Evolutionary conservation across 1,284 basidiomycete genomes (phyloP), one percentile per base, ranked within the genome.

Genomic region (Wolfiporia cocos): DNA sequence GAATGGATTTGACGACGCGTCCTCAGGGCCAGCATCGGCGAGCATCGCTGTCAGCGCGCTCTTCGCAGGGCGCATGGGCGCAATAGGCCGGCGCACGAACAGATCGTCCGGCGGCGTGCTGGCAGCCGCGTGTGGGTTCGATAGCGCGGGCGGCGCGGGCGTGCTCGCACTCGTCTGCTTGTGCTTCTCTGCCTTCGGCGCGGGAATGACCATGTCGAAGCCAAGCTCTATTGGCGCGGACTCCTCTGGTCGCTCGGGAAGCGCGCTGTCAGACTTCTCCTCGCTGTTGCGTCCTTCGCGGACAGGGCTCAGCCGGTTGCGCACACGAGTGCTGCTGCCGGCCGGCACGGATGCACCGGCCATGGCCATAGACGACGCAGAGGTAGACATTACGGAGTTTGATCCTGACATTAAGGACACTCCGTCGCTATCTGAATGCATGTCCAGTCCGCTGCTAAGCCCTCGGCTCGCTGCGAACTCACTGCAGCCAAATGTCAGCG

Each of bases 1-100:
- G 60, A 90, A 92, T 1, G 89, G 89, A 55, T 92, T 92, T 7
- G 82, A 71, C 6, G 78, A 71, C 32, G 79, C 69, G 9, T 75
- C 71, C 34, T 68, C 62, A 39, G 67, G 68, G 2, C 76, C 73
- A 1, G 74, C 71, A 1, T 65, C 56, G 1, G 78, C 80, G 15
- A 91, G 70, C 67, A 86, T 77, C 1, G 77, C 65, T 0, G 81
- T 78, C 18, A 91, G 63, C 17, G 80, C 73, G 1, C 87, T 89
- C 54, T 68, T 70, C 5, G 61, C 28, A 57, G 66, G 41, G 14
- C 58, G 64, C 7, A 59, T 43, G 0, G 74, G 68, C 0, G 53
- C 49, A 1, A 85, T 68, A 23, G 67, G 68, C 48, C 66, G 70
- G 2, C 80, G 73, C 11, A 67, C 49, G 55, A 88, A 88, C 36